Evolutionary conservation across 495 filamentous ascomycete species (phyloP), one percentile per base, ranked within the genome.

Genomic region (Aspergillus mulundensis): DNA sequence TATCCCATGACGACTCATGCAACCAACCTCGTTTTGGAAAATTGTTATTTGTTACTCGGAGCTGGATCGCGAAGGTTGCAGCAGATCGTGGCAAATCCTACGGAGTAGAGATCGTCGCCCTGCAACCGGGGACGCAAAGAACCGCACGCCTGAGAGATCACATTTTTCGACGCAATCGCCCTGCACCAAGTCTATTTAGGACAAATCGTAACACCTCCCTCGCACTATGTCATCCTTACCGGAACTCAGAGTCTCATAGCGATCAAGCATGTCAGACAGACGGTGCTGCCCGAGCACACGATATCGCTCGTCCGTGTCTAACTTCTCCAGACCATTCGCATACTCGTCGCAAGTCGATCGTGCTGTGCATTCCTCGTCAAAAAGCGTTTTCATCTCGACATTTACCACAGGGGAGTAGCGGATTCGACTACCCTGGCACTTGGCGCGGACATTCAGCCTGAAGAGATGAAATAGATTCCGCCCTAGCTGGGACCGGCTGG

Each of bases 401-500:
- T 69, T 60, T 1, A 74, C 58, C 3, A 44, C 45, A 8, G 14
- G 30, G 2, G 63, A 60, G 2, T 59, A 56, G 0, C 67, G 68
- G 16, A 74, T 64, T 12, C 67, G 61, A 16, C 64, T 34, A 1
- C 67, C 64, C 45, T 76, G 72, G 10, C 58, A 58, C 48, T 74
- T 70, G 20, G 66, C 60, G 12, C 67, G 59, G 2, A 74, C 66
- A 7, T 66, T 67, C 52, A 73, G 68, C 7, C 70, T 69, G 41
- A 78, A 78, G 10, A 77, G 65, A 60, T 76, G 64, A 25, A 76
- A 76, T 2, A 78, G 55, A 44, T 69, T 73, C 12, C 68, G 60
- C 0, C 75, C 75, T 2, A 77, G 56, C 5, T 59, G 59, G 0
- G 75, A 78, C 7, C 71, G 70, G 40, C 62, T 72, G 0, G 73